phyloP scores from a whole-genome alignment of 768 basidiomycete species.

The Aureoboletus auriporus region DNA sequence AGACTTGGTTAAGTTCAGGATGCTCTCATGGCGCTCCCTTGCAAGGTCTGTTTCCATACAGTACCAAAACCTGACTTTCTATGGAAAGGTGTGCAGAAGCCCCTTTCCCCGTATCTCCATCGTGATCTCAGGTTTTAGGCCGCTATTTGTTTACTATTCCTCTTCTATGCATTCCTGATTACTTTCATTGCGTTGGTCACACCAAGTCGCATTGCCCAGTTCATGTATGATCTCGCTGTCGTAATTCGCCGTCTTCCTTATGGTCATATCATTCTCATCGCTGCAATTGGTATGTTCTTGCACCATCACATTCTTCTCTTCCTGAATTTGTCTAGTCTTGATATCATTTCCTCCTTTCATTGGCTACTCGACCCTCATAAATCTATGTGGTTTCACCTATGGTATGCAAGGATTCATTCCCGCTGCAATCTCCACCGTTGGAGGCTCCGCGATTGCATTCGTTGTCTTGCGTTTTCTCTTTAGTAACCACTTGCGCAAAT shows the following conservation, averaged over 20 bases:
- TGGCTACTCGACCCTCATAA: constrained; percentile 34
- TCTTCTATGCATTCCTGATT: constrained; percentile 51
- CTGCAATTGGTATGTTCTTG: constrained; percentile 52
- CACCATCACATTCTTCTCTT: constrained; percentile 45
- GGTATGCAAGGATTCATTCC: constrained; percentile 75
- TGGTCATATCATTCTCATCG: constrained; percentile 58
- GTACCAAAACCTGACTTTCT: constrained; percentile 47
- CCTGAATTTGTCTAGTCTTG: constrained; percentile 18
- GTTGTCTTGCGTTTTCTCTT: constrained; percentile 57
- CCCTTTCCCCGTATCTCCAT: constrained; percentile 2
- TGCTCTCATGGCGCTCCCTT: constrained; percentile 5
- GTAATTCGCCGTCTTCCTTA: constrained; percentile 52
- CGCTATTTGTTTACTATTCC: constrained; percentile 51
- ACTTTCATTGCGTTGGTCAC: constrained; percentile 48
- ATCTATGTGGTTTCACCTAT: constrained; percentile 79
- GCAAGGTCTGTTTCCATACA: constrained; percentile 29
- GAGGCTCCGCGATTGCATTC: constrained; percentile 64
- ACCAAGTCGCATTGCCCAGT: constrained; percentile 65
- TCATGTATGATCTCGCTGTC: constrained; percentile 64
- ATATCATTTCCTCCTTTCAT: constrained; percentile 32
- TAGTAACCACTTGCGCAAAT: constrained; percentile 48
- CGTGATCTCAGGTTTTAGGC: constrained; percentile 29
- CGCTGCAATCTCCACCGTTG: constrained; percentile 54
- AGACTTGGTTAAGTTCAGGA: constrained; percentile 2
- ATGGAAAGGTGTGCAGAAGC: constrained; percentile 46